Conservation (phyloP, 2,329 filamentous ascomycete genomes). For the Aspergillus sp. region DNA sequence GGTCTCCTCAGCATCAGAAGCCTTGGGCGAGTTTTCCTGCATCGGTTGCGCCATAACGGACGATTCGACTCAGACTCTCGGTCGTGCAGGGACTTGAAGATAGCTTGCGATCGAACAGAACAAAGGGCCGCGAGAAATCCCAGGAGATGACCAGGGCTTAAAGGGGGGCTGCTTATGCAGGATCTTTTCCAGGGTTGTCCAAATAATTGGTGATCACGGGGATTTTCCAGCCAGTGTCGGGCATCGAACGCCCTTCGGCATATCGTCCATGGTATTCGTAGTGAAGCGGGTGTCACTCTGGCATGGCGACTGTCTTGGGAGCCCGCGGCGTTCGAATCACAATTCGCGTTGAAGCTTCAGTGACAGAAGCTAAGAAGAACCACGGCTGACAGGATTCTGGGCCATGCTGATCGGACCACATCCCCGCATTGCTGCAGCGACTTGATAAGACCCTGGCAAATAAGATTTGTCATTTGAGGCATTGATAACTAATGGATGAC, state of each 20-base stretch:
- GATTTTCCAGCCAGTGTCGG: neutral
- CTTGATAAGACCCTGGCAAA: neutral
- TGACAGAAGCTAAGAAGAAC: neutral
- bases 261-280: too few species aligned
- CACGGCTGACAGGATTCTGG: neutral
- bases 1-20: constrained; percentile 23
- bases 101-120: neutral
- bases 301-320: neutral
- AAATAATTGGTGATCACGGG: constrained; percentile 6
- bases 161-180: neutral
- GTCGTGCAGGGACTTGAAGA: neutral
- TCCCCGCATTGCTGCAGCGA: neutral
- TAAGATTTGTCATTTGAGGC: neutral
- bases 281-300: neutral
- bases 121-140: neutral
- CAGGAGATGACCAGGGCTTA: neutral
- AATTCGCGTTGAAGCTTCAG: too few species aligned
- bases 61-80: neutral
- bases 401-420: neutral
- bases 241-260: neutral
- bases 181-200: neutral
- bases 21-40: constrained; percentile 11
- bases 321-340: neutral
- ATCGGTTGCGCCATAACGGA: constrained; percentile 15
- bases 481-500: neutral